phyloP scores from a whole-genome alignment of 352 stramenopile species.

The Phytophthora citrophthora region DNA sequence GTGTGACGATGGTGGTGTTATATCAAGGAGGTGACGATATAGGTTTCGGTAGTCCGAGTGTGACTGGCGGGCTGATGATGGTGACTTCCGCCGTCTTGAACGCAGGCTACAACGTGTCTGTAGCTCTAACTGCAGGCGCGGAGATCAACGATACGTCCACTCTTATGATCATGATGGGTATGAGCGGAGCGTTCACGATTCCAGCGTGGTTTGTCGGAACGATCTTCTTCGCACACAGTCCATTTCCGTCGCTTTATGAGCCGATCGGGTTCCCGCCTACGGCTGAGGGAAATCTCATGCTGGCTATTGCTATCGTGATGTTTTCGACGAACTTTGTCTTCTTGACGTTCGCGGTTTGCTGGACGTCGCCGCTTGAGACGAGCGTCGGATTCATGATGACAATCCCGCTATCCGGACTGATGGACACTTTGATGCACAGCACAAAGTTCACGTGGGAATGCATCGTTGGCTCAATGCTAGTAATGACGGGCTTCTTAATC shows the following conservation, averaged over 20 bases:
- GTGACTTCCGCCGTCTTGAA: conserved; percentile 56
- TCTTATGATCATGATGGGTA: conserved; percentile 35
- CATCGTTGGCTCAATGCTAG: conserved; percentile 49
- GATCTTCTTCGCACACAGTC: conserved; percentile 42
- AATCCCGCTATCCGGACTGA: conserved; percentile 54
- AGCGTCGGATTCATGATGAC: conserved; percentile 69
- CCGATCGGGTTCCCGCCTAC: conserved; percentile 50
- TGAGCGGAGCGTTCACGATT: conserved; percentile 53
- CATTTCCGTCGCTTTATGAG: conserved; percentile 52
- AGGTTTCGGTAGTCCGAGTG: conserved; percentile 31
- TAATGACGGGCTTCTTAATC: conserved; percentile 42
- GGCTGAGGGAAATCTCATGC: conserved; percentile 39
- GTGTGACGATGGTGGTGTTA: conserved; percentile 56
- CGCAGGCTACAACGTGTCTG: conserved; percentile 54
- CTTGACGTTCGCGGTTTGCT: conserved; percentile 51
- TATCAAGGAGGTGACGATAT: conserved; percentile 40
- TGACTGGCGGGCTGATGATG: conserved; percentile 50
- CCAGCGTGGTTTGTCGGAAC: conserved; percentile 56
- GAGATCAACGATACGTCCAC: conserved; percentile 62
- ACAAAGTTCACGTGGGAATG: conserved; percentile 54
- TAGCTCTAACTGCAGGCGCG: conserved; percentile 42
- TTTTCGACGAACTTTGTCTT: conserved; percentile 51
- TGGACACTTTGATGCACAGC: conserved; percentile 53
- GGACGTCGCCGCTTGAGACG: conserved; percentile 65
- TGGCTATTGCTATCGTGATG: conserved; percentile 38